Conservation (phyloP, 1,284 basidiomycete genomes). For the Leucoagaricus sp. region DNA sequence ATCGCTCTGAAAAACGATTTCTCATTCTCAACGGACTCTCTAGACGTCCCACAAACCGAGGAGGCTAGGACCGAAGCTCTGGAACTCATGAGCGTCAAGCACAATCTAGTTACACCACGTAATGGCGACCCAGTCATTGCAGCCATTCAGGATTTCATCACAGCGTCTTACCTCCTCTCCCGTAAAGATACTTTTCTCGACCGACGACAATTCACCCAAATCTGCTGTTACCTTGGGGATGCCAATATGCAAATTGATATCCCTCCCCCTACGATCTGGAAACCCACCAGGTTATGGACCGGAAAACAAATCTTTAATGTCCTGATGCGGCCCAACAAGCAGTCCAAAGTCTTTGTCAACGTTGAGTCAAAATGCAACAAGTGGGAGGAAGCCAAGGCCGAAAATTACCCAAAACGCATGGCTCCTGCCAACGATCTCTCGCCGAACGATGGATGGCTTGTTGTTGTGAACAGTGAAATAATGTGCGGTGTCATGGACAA, state of each 20-base stretch:
- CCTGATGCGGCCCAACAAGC: conserved; percentile 92
- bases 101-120: conserved; percentile 95
- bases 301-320: conserved; percentile 98
- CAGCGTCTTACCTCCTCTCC: conserved; percentile 94
- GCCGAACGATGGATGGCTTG: conserved; percentile 98
- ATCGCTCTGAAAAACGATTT: background rate
- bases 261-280: conserved; percentile 93
- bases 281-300: conserved; percentile 94
- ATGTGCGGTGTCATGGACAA: conserved; percentile 99
- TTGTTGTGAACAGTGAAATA: conserved; percentile 97
- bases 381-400: conserved; percentile 77
- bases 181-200: conserved; percentile 93
- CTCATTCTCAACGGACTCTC: conserved; percentile 5
- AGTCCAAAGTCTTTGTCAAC: conserved; percentile 87
- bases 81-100: conserved; percentile 97
- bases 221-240: conserved; percentile 94
- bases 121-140: conserved; percentile 99
- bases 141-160: conserved; percentile 98
- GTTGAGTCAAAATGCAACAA: conserved; percentile 97
- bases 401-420: conserved; percentile 59
- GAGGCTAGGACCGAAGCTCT: conserved; percentile 98
- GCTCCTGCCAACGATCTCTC: conserved; percentile 81
- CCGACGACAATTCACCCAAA: conserved; percentile 93
- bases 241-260: conserved; percentile 93
- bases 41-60: conserved; percentile 98